Base-by-base conservation (phyloP, 345 rosid species). In the Chamaenerion angustifolium region DNA sequence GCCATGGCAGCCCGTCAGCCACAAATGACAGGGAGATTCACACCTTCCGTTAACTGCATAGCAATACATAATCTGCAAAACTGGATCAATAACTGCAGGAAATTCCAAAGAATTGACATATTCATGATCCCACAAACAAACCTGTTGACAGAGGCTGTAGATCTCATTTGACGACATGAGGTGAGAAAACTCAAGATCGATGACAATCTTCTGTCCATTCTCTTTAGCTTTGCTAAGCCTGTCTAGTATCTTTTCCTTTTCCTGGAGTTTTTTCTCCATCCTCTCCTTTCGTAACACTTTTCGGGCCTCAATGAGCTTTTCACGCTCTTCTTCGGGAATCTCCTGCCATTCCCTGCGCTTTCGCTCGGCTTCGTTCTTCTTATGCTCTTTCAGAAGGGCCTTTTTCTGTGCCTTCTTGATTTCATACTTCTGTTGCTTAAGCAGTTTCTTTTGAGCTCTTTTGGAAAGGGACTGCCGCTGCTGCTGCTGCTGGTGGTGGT, bases 131-230 rank as follows among this genome's bases (percentile, higher is more conserved):
- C 25, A 21, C 37, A 16, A 13, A 37, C 16, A 14, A 31, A 78
- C 95, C 92, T 87, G 96, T 58, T 88, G 96, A 59, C 86, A 83
- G 21, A 92, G 90, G 69, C 95, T 84, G 46, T 76, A 85, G 60
- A 87, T 87, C 62, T 92, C 95, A 3, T 66, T 55, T 15, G 67
- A 40, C 6, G 84, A 76, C 95, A 84, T 84, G 62, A 87, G 94
- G 63, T 84, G 73, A 9, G 81, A 61, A 56, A 92, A 87, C 31
- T 80, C 94, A 10, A 87, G 85, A 62, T 92, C 96, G 11, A 92
- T 49, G n/a, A 87, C 82, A 16, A 92, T 61, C 56, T 77, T 80
- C 43, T 77, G 96, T 12, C 95, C 96, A 0, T 25, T 14, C 47
- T 71, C 74, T 64, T 76, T 84, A 13, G 90, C 98, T 53, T 37